Conservation (phyloP, 768 basidiomycete species). For the Phylloporus arenicola region DNA sequence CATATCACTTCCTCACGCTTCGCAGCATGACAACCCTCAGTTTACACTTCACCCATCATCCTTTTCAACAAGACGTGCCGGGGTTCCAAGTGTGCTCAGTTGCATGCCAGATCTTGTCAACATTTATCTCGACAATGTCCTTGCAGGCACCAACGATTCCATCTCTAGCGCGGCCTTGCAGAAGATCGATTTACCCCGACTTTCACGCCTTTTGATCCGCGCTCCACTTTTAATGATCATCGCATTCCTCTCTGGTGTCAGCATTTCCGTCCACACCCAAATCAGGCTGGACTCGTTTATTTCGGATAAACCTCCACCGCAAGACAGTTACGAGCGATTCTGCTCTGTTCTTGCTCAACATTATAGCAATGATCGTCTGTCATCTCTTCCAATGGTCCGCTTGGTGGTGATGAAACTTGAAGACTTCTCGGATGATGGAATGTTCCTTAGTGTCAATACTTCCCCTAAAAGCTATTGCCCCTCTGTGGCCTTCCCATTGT, state of each 20-base stretch:
- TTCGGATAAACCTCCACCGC: not conserved
- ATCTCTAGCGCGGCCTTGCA: not conserved
- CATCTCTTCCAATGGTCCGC: not conserved
- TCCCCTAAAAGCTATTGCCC: not conserved
- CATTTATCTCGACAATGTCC: constrained; percentile 29
- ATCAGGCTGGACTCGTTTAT: not conserved
- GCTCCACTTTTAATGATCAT: constrained; percentile 6
- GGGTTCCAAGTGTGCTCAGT: constrained; percentile 30
- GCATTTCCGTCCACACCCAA: not conserved
- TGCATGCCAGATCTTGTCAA: constrained; percentile 31
- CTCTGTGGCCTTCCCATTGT: no score
- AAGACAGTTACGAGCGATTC: not conserved
- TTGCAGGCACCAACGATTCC: constrained; percentile 11
- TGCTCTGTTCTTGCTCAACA: not conserved
- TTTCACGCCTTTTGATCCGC: not conserved
- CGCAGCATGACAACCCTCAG: constrained; percentile 31
- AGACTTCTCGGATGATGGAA: not conserved
- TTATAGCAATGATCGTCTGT: not conserved
- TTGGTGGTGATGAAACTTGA: not conserved
- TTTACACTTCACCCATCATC: constrained; percentile 19
- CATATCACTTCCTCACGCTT: not conserved
- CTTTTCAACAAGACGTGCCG: constrained; percentile 19
- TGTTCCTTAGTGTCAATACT: not conserved
- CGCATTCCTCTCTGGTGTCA: constrained; percentile 3
- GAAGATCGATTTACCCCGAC: no score